Conservation (phyloP, 495 filamentous ascomycete genomes). For the Aspergillus kassunensis region DNA sequence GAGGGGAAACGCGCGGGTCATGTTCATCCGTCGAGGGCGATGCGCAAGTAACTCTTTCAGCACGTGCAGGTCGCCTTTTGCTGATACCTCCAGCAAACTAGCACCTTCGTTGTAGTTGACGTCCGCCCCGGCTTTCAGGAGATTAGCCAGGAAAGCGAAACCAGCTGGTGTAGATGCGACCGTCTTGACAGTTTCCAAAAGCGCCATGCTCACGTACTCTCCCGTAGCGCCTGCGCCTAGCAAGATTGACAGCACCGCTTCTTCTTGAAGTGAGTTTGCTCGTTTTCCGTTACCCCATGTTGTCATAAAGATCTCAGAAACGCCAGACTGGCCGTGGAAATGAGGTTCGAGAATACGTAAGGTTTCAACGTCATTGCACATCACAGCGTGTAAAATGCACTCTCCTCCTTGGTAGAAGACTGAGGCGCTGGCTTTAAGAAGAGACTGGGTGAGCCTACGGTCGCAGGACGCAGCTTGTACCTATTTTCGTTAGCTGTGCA, state of each 20-base stretch:
- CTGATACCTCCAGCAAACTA: slow-evolving; percentile 3
- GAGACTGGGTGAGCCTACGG: not conserved
- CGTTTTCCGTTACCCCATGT: slow-evolving; percentile 5
- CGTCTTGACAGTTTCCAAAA: slow-evolving; percentile 7
- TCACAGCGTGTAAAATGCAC: slow-evolving; percentile 8
- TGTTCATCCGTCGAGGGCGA: not conserved
- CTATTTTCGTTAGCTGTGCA: not conserved
- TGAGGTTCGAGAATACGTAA: slow-evolving; percentile 3
- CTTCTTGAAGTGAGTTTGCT: slow-evolving; percentile 9
- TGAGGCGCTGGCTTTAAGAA: slow-evolving; percentile 3
- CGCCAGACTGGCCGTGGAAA: not conserved
- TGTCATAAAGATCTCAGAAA: slow-evolving; percentile 5
- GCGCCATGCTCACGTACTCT: slow-evolving; percentile 4
- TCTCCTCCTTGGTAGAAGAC: slow-evolving; percentile 8
- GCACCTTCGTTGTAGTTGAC: slow-evolving; percentile 9
- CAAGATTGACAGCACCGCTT: slow-evolving; percentile 7
- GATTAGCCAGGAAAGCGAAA: slow-evolving; percentile 4
- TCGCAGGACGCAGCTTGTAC: slow-evolving; percentile 3
- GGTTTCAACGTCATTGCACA: slow-evolving; percentile 6
- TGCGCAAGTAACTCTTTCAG: slow-evolving; percentile 1
- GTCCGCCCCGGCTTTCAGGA: slow-evolving; percentile 8
- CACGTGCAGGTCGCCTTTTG: not conserved
- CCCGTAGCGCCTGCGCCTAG: slow-evolving; percentile 1
- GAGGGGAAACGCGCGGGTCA: slow-evolving; percentile 5
- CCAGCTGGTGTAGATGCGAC: not conserved